A percentile compares a stretch with the other conserved stretches of the same genome.
Evolutionary conservation across 2,329 filamentous ascomycete genomes (phyloP).

Genomic region (Aspergillus viridinutans): DNA sequence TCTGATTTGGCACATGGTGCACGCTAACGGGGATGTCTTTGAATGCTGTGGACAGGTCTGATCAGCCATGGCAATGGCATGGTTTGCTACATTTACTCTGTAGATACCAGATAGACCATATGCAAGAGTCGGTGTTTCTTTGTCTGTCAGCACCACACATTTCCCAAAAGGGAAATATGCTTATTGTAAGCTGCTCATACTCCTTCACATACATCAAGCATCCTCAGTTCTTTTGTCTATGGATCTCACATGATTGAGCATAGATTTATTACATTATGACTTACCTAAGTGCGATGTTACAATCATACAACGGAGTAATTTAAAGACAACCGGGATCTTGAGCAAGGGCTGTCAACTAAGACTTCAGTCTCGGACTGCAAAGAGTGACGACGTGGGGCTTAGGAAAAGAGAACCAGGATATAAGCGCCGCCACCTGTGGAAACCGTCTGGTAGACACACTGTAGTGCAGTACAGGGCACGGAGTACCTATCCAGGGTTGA

Average conservation of each 20-base stretch:
- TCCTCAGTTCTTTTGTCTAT: neutral
- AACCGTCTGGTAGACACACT: neutral
- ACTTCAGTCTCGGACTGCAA: too few species aligned
- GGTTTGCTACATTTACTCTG: too few species aligned
- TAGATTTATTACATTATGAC: neutral
- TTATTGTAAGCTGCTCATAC: neutral
- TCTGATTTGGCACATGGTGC: conserved; percentile 1
- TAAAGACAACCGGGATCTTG: neutral
- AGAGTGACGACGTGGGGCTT: neutral
- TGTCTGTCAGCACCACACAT: neutral
- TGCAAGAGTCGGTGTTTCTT: neutral
- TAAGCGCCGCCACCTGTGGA: conserved; percentile 6
- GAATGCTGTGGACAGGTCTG: neutral
- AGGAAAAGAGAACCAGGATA: neutral
- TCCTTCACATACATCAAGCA: neutral
- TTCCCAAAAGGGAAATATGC: neutral
- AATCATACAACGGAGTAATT: too few species aligned
- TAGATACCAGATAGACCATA: neutral
- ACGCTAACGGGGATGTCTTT: conserved; percentile 5
- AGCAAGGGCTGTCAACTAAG: neutral
- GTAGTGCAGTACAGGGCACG: neutral
- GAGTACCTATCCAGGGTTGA: neutral
- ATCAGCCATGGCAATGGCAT: conserved; percentile 3
- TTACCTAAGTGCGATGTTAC: too few species aligned
- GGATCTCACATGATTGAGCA: neutral